Conservation (phyloP, 441 rosid genomes). For the Melastoma candidum region DNA sequence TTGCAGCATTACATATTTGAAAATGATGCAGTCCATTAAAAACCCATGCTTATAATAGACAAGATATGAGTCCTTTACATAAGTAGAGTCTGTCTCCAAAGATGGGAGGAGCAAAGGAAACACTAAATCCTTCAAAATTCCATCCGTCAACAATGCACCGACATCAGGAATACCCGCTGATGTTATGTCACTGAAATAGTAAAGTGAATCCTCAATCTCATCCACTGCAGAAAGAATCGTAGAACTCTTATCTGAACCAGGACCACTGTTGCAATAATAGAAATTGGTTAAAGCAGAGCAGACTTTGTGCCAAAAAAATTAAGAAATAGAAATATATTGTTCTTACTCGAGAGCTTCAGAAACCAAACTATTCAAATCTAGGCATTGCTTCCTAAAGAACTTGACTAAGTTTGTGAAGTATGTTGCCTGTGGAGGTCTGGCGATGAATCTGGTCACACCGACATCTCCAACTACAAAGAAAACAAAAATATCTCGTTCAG, state of each 20-base stretch:
- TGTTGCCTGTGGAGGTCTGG: conserved; percentile 42
- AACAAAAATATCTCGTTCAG: conserved; percentile 16
- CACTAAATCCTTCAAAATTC: conserved; percentile 70
- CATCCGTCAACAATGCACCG: conserved; percentile 82
- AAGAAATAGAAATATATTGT: conserved; percentile 2
- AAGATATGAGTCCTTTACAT: conserved; percentile 36
- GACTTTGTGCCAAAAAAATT: neutral
- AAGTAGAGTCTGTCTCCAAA: conserved; percentile 35
- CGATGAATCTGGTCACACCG: conserved; percentile 48
- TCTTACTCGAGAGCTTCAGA: conserved; percentile 43
- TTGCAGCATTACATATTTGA: neutral
- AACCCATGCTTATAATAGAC: neutral
- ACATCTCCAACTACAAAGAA: conserved; percentile 89
- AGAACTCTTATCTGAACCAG: conserved; percentile 34
- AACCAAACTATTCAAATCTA: conserved; percentile 48
- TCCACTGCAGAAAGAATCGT: conserved; percentile 62
- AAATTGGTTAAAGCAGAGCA: no score
- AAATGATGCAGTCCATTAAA: neutral
- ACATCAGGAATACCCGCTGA: conserved; percentile 99
- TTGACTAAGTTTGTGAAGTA: conserved; percentile 57
- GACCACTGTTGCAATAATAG: conserved; percentile 42
- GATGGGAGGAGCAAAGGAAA: conserved; percentile 93
- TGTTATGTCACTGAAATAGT: conserved; percentile 87
- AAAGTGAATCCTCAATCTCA: conserved; percentile 96
- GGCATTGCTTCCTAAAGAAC: conserved; percentile 56